phyloP scores from a whole-genome alignment of 352 stramenopile species.

The Phytophthora fragariaefolia region DNA sequence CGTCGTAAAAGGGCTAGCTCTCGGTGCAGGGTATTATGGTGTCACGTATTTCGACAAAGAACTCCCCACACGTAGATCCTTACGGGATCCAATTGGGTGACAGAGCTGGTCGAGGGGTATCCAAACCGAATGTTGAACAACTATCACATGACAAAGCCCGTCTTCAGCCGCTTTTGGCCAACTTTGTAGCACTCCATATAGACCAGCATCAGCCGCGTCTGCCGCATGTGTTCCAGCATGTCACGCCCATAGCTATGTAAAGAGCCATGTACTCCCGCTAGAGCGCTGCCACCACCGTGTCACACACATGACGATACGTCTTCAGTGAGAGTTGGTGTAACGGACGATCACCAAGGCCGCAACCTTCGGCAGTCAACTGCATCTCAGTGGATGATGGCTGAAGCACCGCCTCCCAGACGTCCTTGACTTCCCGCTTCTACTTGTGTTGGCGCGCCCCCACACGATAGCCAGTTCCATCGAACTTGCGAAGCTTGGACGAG shows the following conservation, averaged over 20 bases:
- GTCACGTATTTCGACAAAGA: background rate
- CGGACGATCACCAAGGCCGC: background rate
- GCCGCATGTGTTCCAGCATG: background rate
- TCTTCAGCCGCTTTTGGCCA: background rate
- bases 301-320: background rate
- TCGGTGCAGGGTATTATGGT: background rate
- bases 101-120: constrained; percentile 9
- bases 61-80: constrained; percentile 1
- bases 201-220: background rate
- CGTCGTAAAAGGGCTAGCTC: background rate
- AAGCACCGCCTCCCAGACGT: background rate
- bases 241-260: background rate
- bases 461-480: background rate
- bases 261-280: background rate
- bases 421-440: background rate
- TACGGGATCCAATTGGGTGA: constrained; percentile 3
- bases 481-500: background rate
- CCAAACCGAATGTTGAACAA: constrained; percentile 10
- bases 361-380: background rate
- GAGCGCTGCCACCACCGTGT: background rate
- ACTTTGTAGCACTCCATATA: background rate
- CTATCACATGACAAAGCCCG: constrained; percentile 9
- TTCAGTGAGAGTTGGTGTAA: background rate
- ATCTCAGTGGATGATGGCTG: background rate
- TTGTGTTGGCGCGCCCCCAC: background rate